phyloP scores from a whole-genome alignment of 306 rosid species.

The Spatholobus suberectus region DNA sequence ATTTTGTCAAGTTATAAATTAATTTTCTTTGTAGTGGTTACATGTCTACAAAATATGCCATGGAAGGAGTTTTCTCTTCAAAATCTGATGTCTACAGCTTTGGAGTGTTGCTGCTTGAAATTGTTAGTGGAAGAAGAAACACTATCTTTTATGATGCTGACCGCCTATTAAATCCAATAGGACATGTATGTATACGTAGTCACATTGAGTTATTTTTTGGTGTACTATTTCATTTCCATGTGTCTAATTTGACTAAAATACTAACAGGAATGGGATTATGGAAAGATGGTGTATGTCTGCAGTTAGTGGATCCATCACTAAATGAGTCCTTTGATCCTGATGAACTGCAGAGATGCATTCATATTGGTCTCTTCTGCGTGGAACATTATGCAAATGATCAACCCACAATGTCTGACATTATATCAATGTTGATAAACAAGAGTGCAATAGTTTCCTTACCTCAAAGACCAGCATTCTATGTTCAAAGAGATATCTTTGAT shows the following conservation, averaged over 20 bases:
- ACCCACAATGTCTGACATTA: not conserved
- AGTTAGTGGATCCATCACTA: not conserved
- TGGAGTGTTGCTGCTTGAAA: not conserved
- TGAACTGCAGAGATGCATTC: not conserved
- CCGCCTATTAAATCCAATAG: not conserved
- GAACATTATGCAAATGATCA: not conserved
- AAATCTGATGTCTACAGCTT: not conserved
- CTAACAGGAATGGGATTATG: not conserved
- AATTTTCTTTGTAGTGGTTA: not conserved
- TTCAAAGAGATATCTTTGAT: not conserved
- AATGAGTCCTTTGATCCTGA: not conserved
- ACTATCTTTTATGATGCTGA: not conserved
- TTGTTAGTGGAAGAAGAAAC: not conserved
- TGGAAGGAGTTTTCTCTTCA: not conserved
- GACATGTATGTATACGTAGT: not conserved
- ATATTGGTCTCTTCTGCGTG: not conserved
- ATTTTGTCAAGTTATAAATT: not conserved
- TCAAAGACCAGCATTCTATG: not conserved
- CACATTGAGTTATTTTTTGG: not conserved
- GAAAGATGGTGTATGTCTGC: not conserved
- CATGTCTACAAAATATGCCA: not conserved
- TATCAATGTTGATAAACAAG: not conserved
- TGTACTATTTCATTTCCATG: not conserved
- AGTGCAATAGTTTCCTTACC: not conserved
- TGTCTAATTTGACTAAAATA: not conserved